Base-by-base conservation (phyloP, 139 green algal species). In the Micromonas commoda region DNA sequence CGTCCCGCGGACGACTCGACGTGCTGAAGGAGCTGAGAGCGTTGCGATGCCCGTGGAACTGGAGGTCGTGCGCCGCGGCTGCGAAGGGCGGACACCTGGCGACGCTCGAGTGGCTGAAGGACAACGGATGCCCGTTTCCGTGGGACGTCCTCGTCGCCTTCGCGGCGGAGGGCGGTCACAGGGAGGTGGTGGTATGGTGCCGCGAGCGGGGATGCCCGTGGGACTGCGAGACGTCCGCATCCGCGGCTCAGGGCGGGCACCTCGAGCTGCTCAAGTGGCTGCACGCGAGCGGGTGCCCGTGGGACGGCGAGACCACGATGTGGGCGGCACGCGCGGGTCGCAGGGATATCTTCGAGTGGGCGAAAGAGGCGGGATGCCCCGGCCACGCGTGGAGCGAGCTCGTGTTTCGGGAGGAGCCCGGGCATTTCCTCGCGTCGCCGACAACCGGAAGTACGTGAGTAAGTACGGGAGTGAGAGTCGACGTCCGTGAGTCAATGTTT, bases 1-100 rank as follows among this genome's bases (percentile, higher is more conserved):
- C n/a, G n/a, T n/a, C n/a, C n/a, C n/a, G n/a, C n/a, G n/a, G n/a
- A n/a, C n/a, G n/a, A n/a, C n/a, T n/a, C n/a, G n/a, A n/a, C n/a
- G n/a, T n/a, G n/a, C n/a, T n/a, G n/a, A n/a, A n/a, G n/a, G n/a
- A n/a, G n/a, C n/a, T n/a, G n/a, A n/a, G n/a, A n/a, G n/a, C n/a
- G n/a, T n/a, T n/a, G n/a, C n/a, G n/a, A n/a, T 79, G 73, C 52
- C 75, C 75, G 31, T 80, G 75, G 75, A 74, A 39, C 28, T 31
- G 28, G 16, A 32, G n/a, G 24, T 52, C 63, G 23, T 75, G 32
- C 35, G 2, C 21, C n/a, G 64, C 19, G 23, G 75, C 75, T 31
- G 63, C 61, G 2, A 0, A n/a, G 34, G 64, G 64, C 9, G 75
- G 75, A 0, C 63, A 75, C 37, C 37, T 80, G 32, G 61, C 57